A percentile compares a stretch with the other conserved stretches of the same genome.
Evolutionary conservation across 352 stramenopile genomes (phyloP).

Genomic region (Phytophthora sojae): DNA sequence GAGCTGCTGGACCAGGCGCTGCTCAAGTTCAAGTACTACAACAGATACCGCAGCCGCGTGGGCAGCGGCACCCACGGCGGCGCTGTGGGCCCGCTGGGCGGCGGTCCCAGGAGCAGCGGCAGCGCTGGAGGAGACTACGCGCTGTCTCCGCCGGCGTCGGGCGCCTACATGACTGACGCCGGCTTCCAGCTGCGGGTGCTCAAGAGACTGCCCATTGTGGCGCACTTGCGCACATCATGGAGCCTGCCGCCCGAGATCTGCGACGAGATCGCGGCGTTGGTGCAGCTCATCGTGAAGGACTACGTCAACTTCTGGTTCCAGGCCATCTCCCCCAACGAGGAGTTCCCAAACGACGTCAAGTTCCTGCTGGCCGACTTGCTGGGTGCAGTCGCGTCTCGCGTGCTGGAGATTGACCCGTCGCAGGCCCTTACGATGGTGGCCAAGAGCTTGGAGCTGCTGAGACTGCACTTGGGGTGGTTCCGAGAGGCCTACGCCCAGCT

Average conservation of each 20-base stretch:
- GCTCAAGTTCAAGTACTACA: slow-evolving; percentile 61
- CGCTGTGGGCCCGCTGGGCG: not conserved
- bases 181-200: slow-evolving; percentile 62
- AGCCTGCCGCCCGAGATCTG: slow-evolving; percentile 61
- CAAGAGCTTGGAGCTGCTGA: slow-evolving; percentile 70
- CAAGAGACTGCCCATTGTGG: slow-evolving; percentile 68
- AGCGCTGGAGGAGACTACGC: slow-evolving; percentile 11
- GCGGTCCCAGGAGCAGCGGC: slow-evolving; percentile 8
- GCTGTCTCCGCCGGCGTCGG: not conserved
- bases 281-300: slow-evolving; percentile 58
- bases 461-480: slow-evolving; percentile 83
- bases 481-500: slow-evolving; percentile 76
- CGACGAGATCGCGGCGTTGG: slow-evolving; percentile 66
- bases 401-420: slow-evolving; percentile 76
- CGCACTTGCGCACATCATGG: slow-evolving; percentile 70
- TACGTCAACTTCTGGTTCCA: slow-evolving; percentile 79
- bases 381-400: slow-evolving; percentile 57
- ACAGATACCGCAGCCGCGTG: slow-evolving; percentile 51
- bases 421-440: slow-evolving; percentile 70
- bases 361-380: slow-evolving; percentile 73
- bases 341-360: slow-evolving; percentile 72
- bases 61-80: slow-evolving; percentile 15
- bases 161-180: slow-evolving; percentile 41
- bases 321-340: slow-evolving; percentile 67
- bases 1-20: slow-evolving; percentile 64